These are phyloP conservation scores for Aphanomyces invadans DNA, from an alignment of 352 stramenopile genomes.

Conservation along the genomic window DNA sequence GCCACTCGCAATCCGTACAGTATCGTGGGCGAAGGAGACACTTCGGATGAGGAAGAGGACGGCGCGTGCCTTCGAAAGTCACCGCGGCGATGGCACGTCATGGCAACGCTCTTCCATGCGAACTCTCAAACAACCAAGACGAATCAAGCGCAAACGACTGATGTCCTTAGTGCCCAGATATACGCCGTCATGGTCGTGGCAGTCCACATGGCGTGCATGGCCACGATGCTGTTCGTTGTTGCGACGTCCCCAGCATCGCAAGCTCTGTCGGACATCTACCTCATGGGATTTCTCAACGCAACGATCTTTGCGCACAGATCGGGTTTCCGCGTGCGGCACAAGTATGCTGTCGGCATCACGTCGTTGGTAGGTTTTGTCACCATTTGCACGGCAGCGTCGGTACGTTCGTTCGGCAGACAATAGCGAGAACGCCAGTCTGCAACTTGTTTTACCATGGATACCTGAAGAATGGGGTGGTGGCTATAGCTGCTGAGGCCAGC, in stretches of 20 bases:
- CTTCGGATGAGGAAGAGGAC: not conserved
- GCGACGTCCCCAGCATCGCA: slow-evolving; percentile 27
- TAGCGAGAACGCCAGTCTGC: not conserved
- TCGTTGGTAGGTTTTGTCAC: not conserved
- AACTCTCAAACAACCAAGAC: not conserved
- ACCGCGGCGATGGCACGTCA: not conserved
- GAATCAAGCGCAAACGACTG: slow-evolving; percentile 19
- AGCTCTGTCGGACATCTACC: slow-evolving; percentile 11
- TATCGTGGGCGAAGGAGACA: not conserved
- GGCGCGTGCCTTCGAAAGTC: not conserved
- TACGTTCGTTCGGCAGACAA: not conserved
- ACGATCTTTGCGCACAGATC: slow-evolving; percentile 22
- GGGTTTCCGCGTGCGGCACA: slow-evolving; percentile 21
- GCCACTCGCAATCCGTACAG: not conserved
- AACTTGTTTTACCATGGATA: not conserved
- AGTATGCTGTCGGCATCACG: slow-evolving; percentile 15
- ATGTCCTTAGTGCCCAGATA: slow-evolving; percentile 63
- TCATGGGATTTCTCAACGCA: slow-evolving; percentile 26
- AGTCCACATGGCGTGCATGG: slow-evolving; percentile 63
- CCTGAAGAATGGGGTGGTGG: not conserved
- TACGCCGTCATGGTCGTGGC: slow-evolving; percentile 65
- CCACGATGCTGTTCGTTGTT: slow-evolving; percentile 42
- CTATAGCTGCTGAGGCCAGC: not conserved
- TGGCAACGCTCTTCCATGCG: slow-evolving; percentile 1
- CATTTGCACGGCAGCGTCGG: not conserved